Base-by-base conservation (phyloP, 2,329 filamentous ascomycete species). In the Exserohilum turcica region DNA sequence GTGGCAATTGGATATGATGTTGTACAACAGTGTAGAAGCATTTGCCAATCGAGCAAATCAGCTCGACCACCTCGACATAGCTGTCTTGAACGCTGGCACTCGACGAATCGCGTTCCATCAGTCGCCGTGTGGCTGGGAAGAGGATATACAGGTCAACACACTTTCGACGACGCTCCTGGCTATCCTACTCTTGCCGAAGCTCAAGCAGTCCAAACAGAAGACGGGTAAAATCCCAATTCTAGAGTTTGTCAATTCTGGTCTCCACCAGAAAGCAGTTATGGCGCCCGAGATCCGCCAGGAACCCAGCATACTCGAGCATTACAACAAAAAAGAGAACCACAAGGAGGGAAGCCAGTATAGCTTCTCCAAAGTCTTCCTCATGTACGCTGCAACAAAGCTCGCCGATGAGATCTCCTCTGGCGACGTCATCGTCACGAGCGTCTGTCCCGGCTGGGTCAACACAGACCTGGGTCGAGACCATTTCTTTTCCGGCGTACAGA, bases 91-190 rank as follows among this genome's bases (percentile, higher is more conserved):
- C 49, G 76, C 76, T n/a, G 77, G 75, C 4, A 48, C 71, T 10
- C 57, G 63, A 18, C 60, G 63, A 32, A 48, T 50, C 10, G 46
- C 55, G 2, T 76, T 66, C 43, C 46, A 56, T 6, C 44, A 61
- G 21, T 67, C 67, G 1, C 38, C 29, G 13, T 62, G 74, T 57
- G 75, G 74, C 15, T 77, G 71, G 70, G 76, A 78, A 59, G 64
- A 70, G 44, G 80, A 77, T 1, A 57, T 87, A 9, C 83, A 86
- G 64, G 80, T 85, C 58, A 86, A 86, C 62, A 76, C 79, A 1
- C 70, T 87, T 2, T 83, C 82, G 2, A 86, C 82, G 1, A 75
- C 78, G 6, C 73, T 86, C 1, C 70, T 87, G 6, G 81, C 76
- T 0, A 57, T 85, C 2, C 65, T 85, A 2, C 73, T 87, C 9